Evolutionary conservation across 1,284 basidiomycete genomes (phyloP).

Genomic region (Microbotryomycetes sp.): DNA sequence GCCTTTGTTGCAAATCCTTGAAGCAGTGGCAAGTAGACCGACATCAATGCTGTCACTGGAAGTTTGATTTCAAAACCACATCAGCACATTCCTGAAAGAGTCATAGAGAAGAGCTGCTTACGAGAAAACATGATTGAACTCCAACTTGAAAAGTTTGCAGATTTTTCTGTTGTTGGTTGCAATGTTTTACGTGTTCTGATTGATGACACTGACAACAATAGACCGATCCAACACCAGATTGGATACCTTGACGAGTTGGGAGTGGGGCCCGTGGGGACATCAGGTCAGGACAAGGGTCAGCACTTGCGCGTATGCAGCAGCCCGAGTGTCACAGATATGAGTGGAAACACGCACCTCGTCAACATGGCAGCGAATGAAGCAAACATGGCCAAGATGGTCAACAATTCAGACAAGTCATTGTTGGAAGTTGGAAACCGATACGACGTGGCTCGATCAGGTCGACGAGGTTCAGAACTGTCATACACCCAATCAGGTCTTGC

Average conservation of each 20-base stretch:
- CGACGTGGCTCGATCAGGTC: not conserved
- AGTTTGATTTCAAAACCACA: constrained; percentile 16
- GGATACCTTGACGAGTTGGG: constrained; percentile 7
- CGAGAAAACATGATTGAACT: not conserved
- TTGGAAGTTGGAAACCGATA: constrained; percentile 3
- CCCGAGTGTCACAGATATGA: no score
- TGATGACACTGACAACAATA: constrained; percentile 10
- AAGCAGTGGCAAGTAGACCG: constrained; percentile 18
- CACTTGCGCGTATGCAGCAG: no score
- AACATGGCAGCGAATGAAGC: not conserved
- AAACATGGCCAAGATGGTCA: not conserved
- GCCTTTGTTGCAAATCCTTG: constrained; percentile 10
- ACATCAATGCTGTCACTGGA: constrained; percentile 9
- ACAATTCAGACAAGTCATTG: constrained; percentile 6
- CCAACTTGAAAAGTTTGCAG: not conserved
- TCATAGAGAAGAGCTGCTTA: not conserved
- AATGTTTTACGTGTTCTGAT: constrained; percentile 5
- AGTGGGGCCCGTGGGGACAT: not conserved
- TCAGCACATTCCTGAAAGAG: not conserved
- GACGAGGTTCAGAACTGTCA: constrained; percentile 16
- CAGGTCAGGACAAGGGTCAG: not conserved
- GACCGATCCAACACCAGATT: constrained; percentile 23
- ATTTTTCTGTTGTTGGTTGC: not conserved
- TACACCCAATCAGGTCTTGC: constrained; percentile 6
- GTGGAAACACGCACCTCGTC: not conserved